Percentiles rank a stretch among this genome's conserved stretches.
phyloP scores from a whole-genome alignment of 495 filamentous ascomycete genomes.

The Penicillium fimorum region DNA sequence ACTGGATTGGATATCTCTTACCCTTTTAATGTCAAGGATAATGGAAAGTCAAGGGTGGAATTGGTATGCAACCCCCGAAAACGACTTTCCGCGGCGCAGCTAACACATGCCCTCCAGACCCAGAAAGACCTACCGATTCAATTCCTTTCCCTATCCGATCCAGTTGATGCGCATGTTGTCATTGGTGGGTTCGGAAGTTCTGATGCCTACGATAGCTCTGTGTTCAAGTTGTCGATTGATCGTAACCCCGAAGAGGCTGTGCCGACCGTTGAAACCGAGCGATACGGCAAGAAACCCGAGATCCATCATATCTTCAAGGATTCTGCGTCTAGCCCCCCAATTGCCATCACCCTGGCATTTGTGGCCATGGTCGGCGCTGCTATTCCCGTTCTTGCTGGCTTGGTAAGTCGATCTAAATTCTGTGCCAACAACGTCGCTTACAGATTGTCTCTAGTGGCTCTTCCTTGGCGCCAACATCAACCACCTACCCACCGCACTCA shows the following conservation, averaged over 20 bases:
- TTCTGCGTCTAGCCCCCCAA: slow-evolving; percentile 77
- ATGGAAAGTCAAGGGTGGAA: slow-evolving; percentile 78
- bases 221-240: slow-evolving; percentile 65
- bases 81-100: slow-evolving; percentile 2
- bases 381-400: slow-evolving; percentile 66
- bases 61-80: slow-evolving; percentile 58
- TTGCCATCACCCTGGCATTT: slow-evolving; percentile 78
- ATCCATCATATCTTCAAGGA: slow-evolving; percentile 90
- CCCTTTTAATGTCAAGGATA: slow-evolving; percentile 80
- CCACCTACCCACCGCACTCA: slow-evolving; percentile 71
- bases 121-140: slow-evolving; percentile 88
- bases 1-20: slow-evolving; percentile 87
- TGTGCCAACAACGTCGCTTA: slow-evolving; percentile 14
- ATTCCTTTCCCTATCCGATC: slow-evolving; percentile 62
- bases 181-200: slow-evolving; percentile 84
- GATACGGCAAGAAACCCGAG: slow-evolving; percentile 78
- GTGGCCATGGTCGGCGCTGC: slow-evolving; percentile 65
- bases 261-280: slow-evolving; percentile 57
- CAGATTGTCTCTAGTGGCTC: slow-evolving; percentile 57
- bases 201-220: slow-evolving; percentile 58
- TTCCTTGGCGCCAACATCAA: slow-evolving; percentile 80
- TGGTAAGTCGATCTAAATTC: slow-evolving; percentile 51
- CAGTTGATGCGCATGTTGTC: slow-evolving; percentile 74
- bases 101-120: slow-evolving; percentile 50
- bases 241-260: slow-evolving; percentile 60